Evolutionary conservation across 163 green algal genomes (phyloP).

Genomic region (Scenedesmus sp.): DNA sequence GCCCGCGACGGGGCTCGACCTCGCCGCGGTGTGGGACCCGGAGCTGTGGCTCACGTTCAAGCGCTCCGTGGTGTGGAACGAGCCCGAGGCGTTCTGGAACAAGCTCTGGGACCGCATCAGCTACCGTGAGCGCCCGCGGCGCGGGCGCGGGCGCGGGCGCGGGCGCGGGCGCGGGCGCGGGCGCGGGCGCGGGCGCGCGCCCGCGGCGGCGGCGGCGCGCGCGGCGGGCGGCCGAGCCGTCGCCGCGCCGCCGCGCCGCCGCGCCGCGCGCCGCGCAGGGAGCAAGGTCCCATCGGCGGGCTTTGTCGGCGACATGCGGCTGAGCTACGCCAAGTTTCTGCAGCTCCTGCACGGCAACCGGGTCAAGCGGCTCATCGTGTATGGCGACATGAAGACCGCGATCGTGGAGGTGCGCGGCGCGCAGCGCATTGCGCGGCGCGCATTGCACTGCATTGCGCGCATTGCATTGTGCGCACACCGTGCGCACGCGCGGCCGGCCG

Average conservation of each 20-base stretch:
- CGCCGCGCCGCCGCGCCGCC: too few relatives aligned
- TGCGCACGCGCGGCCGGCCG: background rate
- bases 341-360: conserved; percentile 56
- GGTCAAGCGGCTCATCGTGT: conserved; percentile 72
- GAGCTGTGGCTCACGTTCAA: conserved; percentile 66
- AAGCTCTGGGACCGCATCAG: conserved; percentile 60
- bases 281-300: conserved; percentile 57
- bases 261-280: too few relatives aligned
- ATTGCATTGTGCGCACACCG: background rate
- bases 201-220: too few relatives aligned
- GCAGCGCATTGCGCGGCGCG: too few relatives aligned
- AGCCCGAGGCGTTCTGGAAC: conserved; percentile 61
- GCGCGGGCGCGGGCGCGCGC: too few relatives aligned
- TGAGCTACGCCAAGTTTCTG: conserved; percentile 77
- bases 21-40: conserved; percentile 63
- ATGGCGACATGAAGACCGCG: conserved; percentile 69
- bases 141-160: too few relatives aligned
- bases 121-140: conserved; percentile 55
- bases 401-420: conserved; percentile 76
- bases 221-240: too few relatives aligned
- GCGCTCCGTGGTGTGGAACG: conserved; percentile 55
- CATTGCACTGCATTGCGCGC: too few relatives aligned
- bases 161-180: too few relatives aligned
- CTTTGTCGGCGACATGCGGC: conserved; percentile 68
- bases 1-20: conserved; percentile 51